These are phyloP conservation scores for Camelina laxa DNA, from an alignment of 345 rosid species.

Conservation along the genomic window DNA sequence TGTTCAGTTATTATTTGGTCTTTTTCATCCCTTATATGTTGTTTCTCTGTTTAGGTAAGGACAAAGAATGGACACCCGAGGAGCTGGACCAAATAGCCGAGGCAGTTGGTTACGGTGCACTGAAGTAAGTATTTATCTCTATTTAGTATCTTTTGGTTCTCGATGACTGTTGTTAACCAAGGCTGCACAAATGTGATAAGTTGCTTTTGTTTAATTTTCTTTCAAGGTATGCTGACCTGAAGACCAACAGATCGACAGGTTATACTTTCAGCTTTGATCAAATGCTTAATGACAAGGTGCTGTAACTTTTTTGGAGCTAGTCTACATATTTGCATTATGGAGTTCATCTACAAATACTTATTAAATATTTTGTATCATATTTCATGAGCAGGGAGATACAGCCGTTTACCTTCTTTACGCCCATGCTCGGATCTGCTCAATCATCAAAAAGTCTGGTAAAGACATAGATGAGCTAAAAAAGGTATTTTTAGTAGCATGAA, in stretches of 20 bases:
- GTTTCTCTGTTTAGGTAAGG: conserved; percentile 55
- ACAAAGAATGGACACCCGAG: conserved; percentile 67
- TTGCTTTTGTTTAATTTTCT: conserved; percentile 2
- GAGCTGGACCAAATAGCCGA: conserved; percentile 85
- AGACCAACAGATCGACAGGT: conserved; percentile 68
- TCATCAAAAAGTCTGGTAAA: conserved; percentile 80
- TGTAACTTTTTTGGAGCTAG: not conserved
- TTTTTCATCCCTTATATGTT: not conserved
- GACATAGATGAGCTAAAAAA: conserved; percentile 70
- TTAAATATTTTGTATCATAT: not conserved
- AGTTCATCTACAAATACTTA: conserved; percentile 1
- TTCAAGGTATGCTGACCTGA: conserved; percentile 79
- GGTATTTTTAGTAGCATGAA: conserved; percentile 47
- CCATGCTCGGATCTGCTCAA: conserved; percentile 90
- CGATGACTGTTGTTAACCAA: not conserved
- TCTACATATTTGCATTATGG: conserved; percentile 12
- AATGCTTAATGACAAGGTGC: conserved; percentile 86
- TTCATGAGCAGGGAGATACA: conserved; percentile 71
- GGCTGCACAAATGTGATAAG: not conserved
- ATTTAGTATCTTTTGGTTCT: not conserved
- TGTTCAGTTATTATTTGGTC: conserved; percentile 6
- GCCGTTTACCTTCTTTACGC: conserved; percentile 89
- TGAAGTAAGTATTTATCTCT: conserved; percentile 57
- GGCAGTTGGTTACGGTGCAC: conserved; percentile 89
- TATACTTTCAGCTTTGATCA: conserved; percentile 70